Percentiles rank a stretch among this genome's conserved stretches.
These are phyloP conservation scores for Caulochytrium protostelioides DNA, from an alignment of 371 early-diverging fungal species.

Conservation along the genomic window DNA sequence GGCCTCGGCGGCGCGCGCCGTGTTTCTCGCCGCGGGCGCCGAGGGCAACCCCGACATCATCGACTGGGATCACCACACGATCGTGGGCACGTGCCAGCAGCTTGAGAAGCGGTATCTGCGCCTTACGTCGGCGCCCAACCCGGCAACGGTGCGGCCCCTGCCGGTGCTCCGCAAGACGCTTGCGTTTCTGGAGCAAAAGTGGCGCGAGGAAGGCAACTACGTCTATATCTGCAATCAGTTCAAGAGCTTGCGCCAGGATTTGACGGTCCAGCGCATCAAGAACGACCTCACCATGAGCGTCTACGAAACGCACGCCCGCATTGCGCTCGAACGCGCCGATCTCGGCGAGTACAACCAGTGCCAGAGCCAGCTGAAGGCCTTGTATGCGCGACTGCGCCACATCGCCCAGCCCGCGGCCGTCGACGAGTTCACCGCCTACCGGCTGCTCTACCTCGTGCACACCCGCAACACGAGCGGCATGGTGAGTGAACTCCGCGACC, in stretches of 20 bases:
- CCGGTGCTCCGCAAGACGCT: slow-evolving; percentile 46
- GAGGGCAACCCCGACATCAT: slow-evolving; percentile 33
- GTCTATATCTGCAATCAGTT: slow-evolving; percentile 85
- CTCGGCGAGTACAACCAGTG: slow-evolving; percentile 92
- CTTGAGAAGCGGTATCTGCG: slow-evolving; percentile 76
- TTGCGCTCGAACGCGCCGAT: slow-evolving; percentile 84
- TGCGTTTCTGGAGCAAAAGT: slow-evolving; percentile 46
- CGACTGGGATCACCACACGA: slow-evolving; percentile 54
- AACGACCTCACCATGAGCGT: slow-evolving; percentile 78
- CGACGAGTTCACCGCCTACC: slow-evolving; percentile 70
- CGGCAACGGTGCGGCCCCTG: slow-evolving; percentile 67
- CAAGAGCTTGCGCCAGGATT: slow-evolving; percentile 82
- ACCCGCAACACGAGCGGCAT: slow-evolving; percentile 63
- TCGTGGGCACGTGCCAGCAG: slow-evolving; percentile 62
- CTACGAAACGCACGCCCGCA: slow-evolving; percentile 80
- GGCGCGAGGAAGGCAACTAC: slow-evolving; percentile 59
- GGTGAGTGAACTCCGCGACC: background rate
- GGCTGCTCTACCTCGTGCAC: slow-evolving; percentile 67
- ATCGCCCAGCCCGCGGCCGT: too few species aligned
- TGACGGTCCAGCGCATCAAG: slow-evolving; percentile 81
- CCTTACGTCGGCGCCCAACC: slow-evolving; percentile 82
- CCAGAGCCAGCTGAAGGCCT: slow-evolving; percentile 68
- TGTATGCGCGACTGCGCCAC: too few species aligned
- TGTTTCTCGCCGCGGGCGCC: background rate
- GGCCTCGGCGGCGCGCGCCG: background rate